Evolutionary conservation across 2,329 filamentous ascomycete genomes (phyloP).

Genomic region (Tolypocladium guangdongense): DNA sequence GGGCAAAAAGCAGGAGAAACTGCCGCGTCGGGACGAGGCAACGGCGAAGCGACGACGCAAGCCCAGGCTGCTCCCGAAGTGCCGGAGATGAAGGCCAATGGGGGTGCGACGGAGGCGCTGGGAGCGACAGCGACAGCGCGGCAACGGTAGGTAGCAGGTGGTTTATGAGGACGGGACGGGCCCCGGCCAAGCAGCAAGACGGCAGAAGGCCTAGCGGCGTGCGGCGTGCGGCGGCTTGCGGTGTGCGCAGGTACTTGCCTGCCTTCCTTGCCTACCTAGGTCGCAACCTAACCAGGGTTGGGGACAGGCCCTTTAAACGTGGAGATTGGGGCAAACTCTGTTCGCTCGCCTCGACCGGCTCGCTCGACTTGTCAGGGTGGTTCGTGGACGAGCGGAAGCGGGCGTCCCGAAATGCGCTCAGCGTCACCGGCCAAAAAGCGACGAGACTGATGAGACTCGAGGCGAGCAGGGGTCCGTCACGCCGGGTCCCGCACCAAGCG

Average conservation of each 20-base stretch:
- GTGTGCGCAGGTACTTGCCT: background rate
- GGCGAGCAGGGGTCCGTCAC: background rate
- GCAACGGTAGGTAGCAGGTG: background rate
- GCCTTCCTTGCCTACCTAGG: too few relatives aligned
- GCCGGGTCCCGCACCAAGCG: background rate
- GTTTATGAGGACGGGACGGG: background rate
- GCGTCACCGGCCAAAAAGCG: background rate
- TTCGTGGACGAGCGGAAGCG: background rate
- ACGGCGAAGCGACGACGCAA: conserved; percentile 2
- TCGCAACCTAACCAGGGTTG: background rate
- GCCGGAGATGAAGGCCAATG: conserved; percentile 4
- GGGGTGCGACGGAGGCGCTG: background rate
- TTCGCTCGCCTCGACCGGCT: conserved; percentile 3
- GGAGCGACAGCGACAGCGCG: background rate
- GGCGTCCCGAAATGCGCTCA: background rate
- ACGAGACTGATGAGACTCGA: background rate
- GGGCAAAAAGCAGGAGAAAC: background rate
- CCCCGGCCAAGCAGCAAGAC: background rate
- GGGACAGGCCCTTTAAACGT: conserved; percentile 4
- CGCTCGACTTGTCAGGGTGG: background rate
- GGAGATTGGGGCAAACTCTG: conserved; percentile 8
- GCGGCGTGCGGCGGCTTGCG: background rate
- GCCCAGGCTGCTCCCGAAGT: conserved; percentile 6
- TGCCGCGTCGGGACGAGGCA: background rate
- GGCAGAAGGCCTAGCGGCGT: background rate